phyloP scores from a whole-genome alignment of 2,329 filamentous ascomycete genomes.

The Talaromyces sp. region DNA sequence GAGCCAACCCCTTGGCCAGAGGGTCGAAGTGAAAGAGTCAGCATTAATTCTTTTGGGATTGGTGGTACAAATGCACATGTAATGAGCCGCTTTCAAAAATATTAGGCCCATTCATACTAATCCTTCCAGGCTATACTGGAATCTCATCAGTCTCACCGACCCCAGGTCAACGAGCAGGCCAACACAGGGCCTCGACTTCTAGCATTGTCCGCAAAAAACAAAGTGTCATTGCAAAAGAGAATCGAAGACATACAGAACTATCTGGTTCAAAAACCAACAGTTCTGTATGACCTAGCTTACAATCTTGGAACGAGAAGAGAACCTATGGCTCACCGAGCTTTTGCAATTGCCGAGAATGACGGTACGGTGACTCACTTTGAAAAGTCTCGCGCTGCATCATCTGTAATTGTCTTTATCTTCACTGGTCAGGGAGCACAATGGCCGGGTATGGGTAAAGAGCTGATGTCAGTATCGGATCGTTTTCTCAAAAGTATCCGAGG shows the following conservation, averaged over 20 bases:
- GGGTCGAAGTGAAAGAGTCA: conserved; percentile 9
- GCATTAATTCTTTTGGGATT: background rate
- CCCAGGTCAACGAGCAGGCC: no score
- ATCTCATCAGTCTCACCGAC: no score
- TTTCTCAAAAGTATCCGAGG: no score
- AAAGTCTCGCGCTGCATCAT: conserved; percentile 11
- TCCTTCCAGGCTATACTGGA: no score
- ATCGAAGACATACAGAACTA: background rate
- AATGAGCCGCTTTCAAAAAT: no score
- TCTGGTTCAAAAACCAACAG: background rate
- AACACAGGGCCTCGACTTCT: background rate
- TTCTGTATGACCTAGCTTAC: conserved; percentile 20
- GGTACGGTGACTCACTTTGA: conserved; percentile 17
- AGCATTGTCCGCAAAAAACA: background rate
- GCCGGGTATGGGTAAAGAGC: background rate
- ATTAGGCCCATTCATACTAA: no score
- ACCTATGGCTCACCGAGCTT: conserved; percentile 18
- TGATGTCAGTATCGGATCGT: conserved; percentile 12
- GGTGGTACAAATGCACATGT: background rate
- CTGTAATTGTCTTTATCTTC: conserved; percentile 3
- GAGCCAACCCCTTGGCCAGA: conserved; percentile 15
- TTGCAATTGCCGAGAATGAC: conserved; percentile 1
- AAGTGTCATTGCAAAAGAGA: background rate
- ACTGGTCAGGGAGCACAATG: conserved; percentile 14
- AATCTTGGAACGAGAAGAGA: conserved; percentile 19